Percentiles rank a stretch among this genome's conserved stretches.
Conservation (phyloP, 139 green algal species). For the Auxenochlorella protothecoides region DNA sequence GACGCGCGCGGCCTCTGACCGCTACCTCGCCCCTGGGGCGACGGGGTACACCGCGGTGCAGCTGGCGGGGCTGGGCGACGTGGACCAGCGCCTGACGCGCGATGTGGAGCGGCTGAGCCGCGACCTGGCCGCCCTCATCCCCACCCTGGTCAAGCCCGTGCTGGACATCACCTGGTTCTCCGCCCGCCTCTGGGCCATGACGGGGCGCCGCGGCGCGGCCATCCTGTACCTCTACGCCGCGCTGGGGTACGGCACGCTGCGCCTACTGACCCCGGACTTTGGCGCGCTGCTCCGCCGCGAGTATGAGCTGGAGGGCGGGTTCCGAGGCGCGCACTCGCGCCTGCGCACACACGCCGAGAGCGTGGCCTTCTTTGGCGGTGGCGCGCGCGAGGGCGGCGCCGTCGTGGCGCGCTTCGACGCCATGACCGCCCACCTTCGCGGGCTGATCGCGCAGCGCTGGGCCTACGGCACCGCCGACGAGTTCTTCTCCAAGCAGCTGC, state of each 20-base stretch:
- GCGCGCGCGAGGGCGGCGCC: constrained; percentile 28
- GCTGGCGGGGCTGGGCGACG: constrained; percentile 37
- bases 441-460: constrained; percentile 35
- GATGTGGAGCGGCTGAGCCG: constrained; percentile 54
- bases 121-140: constrained; percentile 57
- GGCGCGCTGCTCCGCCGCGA: constrained; percentile 27
- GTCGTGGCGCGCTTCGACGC: constrained; percentile 26
- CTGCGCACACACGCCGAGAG: constrained; percentile 50
- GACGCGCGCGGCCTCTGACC: constrained; percentile 25
- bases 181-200: constrained; percentile 40
- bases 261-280: constrained; percentile 49
- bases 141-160: constrained; percentile 59
- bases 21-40: constrained; percentile 46
- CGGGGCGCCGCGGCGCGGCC: constrained; percentile 39
- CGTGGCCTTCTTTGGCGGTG: constrained; percentile 62
- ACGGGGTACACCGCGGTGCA: constrained; percentile 42
- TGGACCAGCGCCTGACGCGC: constrained; percentile 48
- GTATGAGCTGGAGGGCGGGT: constrained; percentile 40
- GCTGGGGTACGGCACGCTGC: constrained; percentile 40
- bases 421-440: constrained; percentile 28
- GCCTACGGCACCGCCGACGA: constrained; percentile 58
- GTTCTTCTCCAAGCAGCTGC: constrained; percentile 72
- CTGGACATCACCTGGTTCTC: constrained; percentile 65
- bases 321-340: constrained; percentile 40
- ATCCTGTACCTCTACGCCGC: constrained; percentile 63